Conservation (phyloP, 129 eudicot species). For the Heracleum sosnowskyi region DNA sequence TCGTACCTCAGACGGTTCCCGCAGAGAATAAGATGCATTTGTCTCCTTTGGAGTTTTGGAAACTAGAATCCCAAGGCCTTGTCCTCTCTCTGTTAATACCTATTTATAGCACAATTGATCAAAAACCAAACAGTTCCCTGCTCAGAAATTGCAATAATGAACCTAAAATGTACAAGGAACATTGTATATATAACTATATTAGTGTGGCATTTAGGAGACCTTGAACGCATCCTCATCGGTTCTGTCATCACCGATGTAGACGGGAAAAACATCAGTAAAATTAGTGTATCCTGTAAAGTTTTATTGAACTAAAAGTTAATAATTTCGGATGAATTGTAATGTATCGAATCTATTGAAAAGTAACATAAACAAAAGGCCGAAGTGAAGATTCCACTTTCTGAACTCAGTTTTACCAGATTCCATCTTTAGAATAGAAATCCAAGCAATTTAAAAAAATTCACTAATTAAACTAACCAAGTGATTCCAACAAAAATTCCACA, state of each 20-base stretch:
- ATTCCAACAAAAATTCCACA: constrained; percentile 74
- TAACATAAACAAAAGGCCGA: no score
- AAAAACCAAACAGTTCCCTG: neutral
- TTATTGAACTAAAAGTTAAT: constrained; percentile 8
- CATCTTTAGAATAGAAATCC: neutral
- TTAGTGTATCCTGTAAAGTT: constrained; percentile 57
- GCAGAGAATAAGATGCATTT: constrained; percentile 75
- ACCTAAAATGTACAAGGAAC: neutral
- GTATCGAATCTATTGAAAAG: no score
- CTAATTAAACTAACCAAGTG: constrained; percentile 61
- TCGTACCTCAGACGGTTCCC: constrained; percentile 87
- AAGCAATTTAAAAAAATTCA: no score
- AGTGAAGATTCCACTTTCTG: neutral
- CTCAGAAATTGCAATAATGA: neutral
- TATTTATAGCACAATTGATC: constrained; percentile 1
- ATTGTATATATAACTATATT: neutral
- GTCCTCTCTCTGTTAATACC: constrained; percentile 85
- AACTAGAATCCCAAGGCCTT: constrained; percentile 93
- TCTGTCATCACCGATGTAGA: constrained; percentile 90
- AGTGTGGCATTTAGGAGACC: constrained; percentile 34
- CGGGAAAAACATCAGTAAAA: constrained; percentile 74
- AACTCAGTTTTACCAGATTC: constrained; percentile 15
- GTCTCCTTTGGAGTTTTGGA: constrained; percentile 84
- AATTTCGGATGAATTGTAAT: no score
- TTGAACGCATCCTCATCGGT: constrained; percentile 93